These are phyloP conservation scores for Pleomassaria siparia DNA, from an alignment of 2,329 filamentous ascomycete genomes.

Conservation along the genomic window DNA sequence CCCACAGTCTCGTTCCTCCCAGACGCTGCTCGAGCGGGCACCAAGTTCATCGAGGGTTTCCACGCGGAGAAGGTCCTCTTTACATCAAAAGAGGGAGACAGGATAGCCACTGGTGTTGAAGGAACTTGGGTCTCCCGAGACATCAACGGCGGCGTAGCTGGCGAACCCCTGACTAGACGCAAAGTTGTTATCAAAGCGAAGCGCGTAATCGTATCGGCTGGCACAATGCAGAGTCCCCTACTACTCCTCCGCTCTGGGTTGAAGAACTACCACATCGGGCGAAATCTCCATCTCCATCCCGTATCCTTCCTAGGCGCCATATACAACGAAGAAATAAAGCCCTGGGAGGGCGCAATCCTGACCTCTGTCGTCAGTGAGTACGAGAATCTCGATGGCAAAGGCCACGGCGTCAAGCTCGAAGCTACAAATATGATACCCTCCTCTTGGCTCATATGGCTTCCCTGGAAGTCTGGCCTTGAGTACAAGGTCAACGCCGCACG, in stretches of 20 bases:
- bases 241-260: conserved; percentile 77
- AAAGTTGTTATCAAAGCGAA: conserved; percentile 74
- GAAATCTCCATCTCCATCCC: conserved; percentile 81
- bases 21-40: conserved; percentile 75
- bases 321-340: conserved; percentile 69
- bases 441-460: conserved; percentile 61
- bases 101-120: conserved; percentile 68
- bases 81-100: conserved; percentile 54
- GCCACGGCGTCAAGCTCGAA: conserved; percentile 84
- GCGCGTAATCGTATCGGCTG: conserved; percentile 76
- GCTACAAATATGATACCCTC: conserved; percentile 73
- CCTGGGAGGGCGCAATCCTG: conserved; percentile 71
- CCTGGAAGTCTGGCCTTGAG: conserved; percentile 69
- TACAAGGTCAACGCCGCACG: conserved; percentile 72
- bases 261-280: conserved; percentile 78
- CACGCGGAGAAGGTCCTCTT: conserved; percentile 71
- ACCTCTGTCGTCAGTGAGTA: conserved; percentile 76
- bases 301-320: conserved; percentile 58
- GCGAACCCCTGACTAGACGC: conserved; percentile 55
- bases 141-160: conserved; percentile 59
- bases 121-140: conserved; percentile 77
- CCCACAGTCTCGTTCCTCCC: conserved; percentile 76
- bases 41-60: conserved; percentile 83
- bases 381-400: conserved; percentile 76
- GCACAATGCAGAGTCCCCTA: conserved; percentile 75